These are phyloP conservation scores for Scalesia atractyloides DNA, from an alignment of 129 eudicot species.

Conservation along the genomic window DNA sequence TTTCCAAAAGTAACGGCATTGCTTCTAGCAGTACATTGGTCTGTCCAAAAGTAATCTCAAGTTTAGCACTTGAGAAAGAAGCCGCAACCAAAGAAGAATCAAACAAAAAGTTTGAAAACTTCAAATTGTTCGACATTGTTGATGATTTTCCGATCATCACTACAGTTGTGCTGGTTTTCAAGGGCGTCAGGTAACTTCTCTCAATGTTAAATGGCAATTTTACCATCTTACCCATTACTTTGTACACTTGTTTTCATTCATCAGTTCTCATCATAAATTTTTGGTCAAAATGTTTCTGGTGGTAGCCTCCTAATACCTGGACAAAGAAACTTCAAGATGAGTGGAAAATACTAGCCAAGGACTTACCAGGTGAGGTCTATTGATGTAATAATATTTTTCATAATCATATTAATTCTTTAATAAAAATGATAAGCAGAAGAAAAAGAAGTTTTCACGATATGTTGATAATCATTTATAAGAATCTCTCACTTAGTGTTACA, in stretches of 20 bases:
- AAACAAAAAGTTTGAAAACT: constrained; percentile 42
- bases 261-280: background rate
- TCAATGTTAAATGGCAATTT: background rate
- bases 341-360: constrained; percentile 73
- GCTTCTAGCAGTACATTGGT: constrained; percentile 54
- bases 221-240: background rate
- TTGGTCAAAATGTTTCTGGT: constrained; percentile 12
- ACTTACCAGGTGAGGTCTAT: constrained; percentile 57
- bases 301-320: constrained; percentile 64
- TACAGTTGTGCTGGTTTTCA: constrained; percentile 33
- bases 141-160: constrained; percentile 67
- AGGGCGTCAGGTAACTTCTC: constrained; percentile 46
- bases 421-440: background rate
- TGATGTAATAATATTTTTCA: background rate
- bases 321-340: constrained; percentile 75
- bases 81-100: constrained; percentile 34
- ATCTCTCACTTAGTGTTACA: background rate
- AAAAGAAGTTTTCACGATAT: background rate
- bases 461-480: background rate
- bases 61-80: constrained; percentile 30
- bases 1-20: constrained; percentile 18
- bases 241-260: background rate
- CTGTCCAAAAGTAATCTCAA: constrained; percentile 1
- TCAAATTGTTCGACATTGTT: constrained; percentile 63
- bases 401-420: background rate